A percentile compares a stretch with the other conserved stretches of the same genome.
phyloP scores from a whole-genome alignment of 1,284 basidiomycete genomes.

The Pseudozyma hubeiensis region DNA sequence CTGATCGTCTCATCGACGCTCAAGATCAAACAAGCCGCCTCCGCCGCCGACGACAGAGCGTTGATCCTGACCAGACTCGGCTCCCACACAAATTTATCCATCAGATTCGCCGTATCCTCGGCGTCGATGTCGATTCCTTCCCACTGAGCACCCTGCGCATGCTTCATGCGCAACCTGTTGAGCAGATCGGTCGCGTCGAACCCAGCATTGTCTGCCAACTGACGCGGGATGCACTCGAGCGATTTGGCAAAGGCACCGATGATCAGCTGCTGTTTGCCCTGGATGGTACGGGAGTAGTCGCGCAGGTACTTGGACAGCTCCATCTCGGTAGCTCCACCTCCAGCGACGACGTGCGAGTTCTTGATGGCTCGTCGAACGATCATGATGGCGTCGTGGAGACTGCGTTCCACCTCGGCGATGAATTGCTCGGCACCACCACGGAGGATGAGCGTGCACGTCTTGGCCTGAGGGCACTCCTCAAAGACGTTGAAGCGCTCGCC shows the following conservation, averaged over 20 bases:
- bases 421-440: slow-evolving; percentile 98
- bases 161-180: slow-evolving; percentile 96
- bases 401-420: slow-evolving; percentile 96
- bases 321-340: slow-evolving; percentile 99
- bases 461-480: slow-evolving; percentile 91
- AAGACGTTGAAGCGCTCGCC: slow-evolving; percentile 98
- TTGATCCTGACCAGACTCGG: slow-evolving; percentile 95
- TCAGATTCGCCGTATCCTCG: slow-evolving; percentile 87
- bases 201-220: slow-evolving; percentile 98
- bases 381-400: slow-evolving; percentile 99
- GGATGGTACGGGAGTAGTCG: slow-evolving; percentile 88
- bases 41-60: slow-evolving; percentile 91
- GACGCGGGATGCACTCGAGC: slow-evolving; percentile 95
- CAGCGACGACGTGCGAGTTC: slow-evolving; percentile 95
- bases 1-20: slow-evolving; percentile 67
- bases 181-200: slow-evolving; percentile 96
- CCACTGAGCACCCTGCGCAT: slow-evolving; percentile 87
- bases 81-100: slow-evolving; percentile 98
- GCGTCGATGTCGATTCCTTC: slow-evolving; percentile 95
- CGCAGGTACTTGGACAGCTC: slow-evolving; percentile 93
- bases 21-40: slow-evolving; percentile 91
- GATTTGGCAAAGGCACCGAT: slow-evolving; percentile 96
- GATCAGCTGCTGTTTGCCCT: slow-evolving; percentile 95
- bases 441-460: slow-evolving; percentile 95
- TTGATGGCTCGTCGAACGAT: slow-evolving; percentile 97